These are phyloP conservation scores for Triticum turgidum DNA, from an alignment of 176 grass and related monocot genomes.

Conservation along the genomic window DNA sequence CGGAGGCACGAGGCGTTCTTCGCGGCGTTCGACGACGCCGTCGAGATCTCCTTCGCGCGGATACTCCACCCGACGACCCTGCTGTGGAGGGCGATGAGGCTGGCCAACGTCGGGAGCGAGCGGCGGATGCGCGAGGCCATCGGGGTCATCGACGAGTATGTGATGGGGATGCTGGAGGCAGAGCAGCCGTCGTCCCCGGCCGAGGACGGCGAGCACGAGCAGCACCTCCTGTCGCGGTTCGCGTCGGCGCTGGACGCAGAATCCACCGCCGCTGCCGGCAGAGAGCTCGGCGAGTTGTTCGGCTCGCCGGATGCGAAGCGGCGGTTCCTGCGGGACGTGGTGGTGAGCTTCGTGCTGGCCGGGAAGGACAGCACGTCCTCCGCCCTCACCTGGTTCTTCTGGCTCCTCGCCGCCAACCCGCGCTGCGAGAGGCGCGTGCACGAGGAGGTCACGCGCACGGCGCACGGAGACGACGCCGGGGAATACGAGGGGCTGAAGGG, in stretches of 20 bases:
- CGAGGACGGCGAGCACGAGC: background rate
- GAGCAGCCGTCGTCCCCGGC: background rate
- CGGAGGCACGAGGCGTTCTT: constrained; percentile 35
- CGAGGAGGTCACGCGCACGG: constrained; percentile 34
- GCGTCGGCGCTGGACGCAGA: constrained; percentile 43
- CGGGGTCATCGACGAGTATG: constrained; percentile 38
- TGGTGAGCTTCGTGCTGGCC: constrained; percentile 66
- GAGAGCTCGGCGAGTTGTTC: constrained; percentile 46
- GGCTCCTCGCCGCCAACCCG: constrained; percentile 54
- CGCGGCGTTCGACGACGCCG: constrained; percentile 54
- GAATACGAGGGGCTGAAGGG: constrained; percentile 40
- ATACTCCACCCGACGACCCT: constrained; percentile 49
- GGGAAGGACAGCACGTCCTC: constrained; percentile 65
- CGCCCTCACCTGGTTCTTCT: constrained; percentile 76
- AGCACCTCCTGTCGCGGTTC: constrained; percentile 70
- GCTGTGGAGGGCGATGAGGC: constrained; percentile 44
- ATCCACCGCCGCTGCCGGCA: background rate
- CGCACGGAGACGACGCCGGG: background rate
- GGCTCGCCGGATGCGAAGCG: constrained; percentile 32
- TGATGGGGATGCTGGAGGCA: constrained; percentile 30
- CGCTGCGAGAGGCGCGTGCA: constrained; percentile 41
- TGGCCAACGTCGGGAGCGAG: constrained; percentile 51
- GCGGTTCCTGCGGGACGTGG: constrained; percentile 60
- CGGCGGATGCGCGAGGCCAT: constrained; percentile 51
- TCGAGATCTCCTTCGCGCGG: constrained; percentile 57